Conservation (phyloP, 2,329 filamentous ascomycete species). For the Aurifilum marmelostoma region DNA sequence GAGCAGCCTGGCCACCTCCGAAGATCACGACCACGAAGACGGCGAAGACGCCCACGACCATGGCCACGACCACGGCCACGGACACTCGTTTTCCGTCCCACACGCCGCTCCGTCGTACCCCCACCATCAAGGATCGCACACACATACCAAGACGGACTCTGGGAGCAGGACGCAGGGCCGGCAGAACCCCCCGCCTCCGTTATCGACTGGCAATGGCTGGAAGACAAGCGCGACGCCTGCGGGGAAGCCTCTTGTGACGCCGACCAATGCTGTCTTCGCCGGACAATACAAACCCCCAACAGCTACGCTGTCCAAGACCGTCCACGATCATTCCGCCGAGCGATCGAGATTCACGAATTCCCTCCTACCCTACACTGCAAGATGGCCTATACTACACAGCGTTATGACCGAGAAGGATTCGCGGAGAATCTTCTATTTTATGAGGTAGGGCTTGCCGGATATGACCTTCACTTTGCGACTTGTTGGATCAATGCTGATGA, state of each 20-base stretch:
- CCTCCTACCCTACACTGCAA: slow-evolving; percentile 69
- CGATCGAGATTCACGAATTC: slow-evolving; percentile 73
- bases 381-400: slow-evolving; percentile 79
- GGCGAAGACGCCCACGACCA: slow-evolving; percentile 41
- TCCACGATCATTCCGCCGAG: slow-evolving; percentile 46
- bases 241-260: slow-evolving; percentile 45
- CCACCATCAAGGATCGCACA: slow-evolving; percentile 36
- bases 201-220: slow-evolving; percentile 43
- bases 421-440: slow-evolving; percentile 95
- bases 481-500: slow-evolving; percentile 5
- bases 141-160: slow-evolving; percentile 38
- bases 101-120: slow-evolving; percentile 36
- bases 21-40: slow-evolving; percentile 37
- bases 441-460: slow-evolving; percentile 63
- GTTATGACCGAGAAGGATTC: slow-evolving; percentile 92
- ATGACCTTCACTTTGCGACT: neutral
- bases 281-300: slow-evolving; percentile 38
- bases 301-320: slow-evolving; percentile 22
- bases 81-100: neutral
- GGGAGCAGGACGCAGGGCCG: slow-evolving; percentile 41
- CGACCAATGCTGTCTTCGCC: slow-evolving; percentile 36
- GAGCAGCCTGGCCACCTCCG: slow-evolving; percentile 37
- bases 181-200: slow-evolving; percentile 40
- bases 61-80: slow-evolving; percentile 35
- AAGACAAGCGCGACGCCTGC: slow-evolving; percentile 45